Evolutionary conservation across 495 filamentous ascomycete genomes (phyloP).

Genomic region (Aspergillus leporis): DNA sequence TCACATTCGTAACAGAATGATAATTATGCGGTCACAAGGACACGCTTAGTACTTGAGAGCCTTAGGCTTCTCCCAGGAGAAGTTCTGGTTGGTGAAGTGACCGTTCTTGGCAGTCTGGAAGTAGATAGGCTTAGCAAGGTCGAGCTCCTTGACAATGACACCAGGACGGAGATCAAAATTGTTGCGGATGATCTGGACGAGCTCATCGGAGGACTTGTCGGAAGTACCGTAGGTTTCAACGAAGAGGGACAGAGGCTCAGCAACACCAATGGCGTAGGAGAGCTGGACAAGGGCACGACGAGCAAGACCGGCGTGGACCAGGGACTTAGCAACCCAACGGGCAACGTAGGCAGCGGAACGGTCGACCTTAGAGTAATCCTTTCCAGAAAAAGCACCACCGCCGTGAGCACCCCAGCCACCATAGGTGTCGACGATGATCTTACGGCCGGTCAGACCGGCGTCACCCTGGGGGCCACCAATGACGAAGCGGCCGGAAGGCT

Average conservation of each 20-base stretch:
- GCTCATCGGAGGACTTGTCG: constrained; percentile 78
- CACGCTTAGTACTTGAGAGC: constrained; percentile 74
- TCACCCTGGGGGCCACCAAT: constrained; percentile 99
- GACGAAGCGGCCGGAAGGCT: constrained; percentile 98
- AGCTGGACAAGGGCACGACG: constrained; percentile 94
- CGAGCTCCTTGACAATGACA: constrained; percentile 97
- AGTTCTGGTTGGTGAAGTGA: constrained; percentile 98
- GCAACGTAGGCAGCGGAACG: constrained; percentile 96
- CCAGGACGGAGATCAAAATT: constrained; percentile 98
- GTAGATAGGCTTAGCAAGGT: constrained; percentile 96
- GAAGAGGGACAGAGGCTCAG: constrained; percentile 90
- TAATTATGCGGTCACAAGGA: constrained; percentile 16
- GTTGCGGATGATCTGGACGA: constrained; percentile 87
- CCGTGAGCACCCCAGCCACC: constrained; percentile 99
- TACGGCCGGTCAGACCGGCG: constrained; percentile 96
- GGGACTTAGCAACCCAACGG: constrained; percentile 98
- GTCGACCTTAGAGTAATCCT: constrained; percentile 99
- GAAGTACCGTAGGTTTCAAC: constrained; percentile 66
- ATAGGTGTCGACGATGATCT: constrained; percentile 99
- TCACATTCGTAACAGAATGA: constrained; percentile 50
- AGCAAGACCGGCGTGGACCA: constrained; percentile 83
- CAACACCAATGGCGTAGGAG: constrained; percentile 98
- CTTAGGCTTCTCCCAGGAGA: constrained; percentile 99
- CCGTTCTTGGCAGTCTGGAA: constrained; percentile 98
- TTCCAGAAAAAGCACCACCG: constrained; percentile 99